Evolutionary conservation across 192 early-diverging fungal species (phyloP), one percentile per base, ranked within the genome.

Genomic region (Obelidium mucronatum): DNA sequence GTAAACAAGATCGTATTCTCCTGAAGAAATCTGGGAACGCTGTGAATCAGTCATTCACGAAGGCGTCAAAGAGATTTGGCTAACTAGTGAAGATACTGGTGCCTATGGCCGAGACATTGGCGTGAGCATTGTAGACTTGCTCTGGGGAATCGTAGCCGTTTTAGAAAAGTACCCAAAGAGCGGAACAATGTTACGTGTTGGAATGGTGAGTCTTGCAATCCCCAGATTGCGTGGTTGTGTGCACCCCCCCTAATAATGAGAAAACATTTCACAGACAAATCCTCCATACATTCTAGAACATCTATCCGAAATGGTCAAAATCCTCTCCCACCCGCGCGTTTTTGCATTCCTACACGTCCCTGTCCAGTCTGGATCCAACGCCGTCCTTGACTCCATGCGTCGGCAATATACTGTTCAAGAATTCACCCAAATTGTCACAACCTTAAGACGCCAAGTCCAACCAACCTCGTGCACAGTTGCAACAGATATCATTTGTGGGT

Each of bases 231-330:
- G 58, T 13, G 13, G 24, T 19, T 60, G 13, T 60, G 13, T 60
- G 8, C 44, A 15, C 19, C 19, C 44, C 19, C 44, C 11, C 44
- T 0, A 6, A 48, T 19, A 48, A 15, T 48, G 11, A 15, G 11
- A 48, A 6, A 48, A 26, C 15, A 66, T 66, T 36, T 0, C 33
- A 40, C 39, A 64, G 73, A 89, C 88, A 13, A 90, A 90, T 67
- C 88, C 88, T 26, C 88, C 88, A 1, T 89, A 90, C 79, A 90
- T 90, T 54, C 65, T 89, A 42, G 81, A 84, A 37, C 88, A 90
- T 75, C 36, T 90, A 30, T 61, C 74, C 22, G 82, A 80, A 53
- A 83, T 90, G 19, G 81, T 81, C 26, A 74, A 86, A 33, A 74
- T 90, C 54, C 66, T 89, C 31, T 39, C 36, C 6, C 87, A 89